These are phyloP conservation scores for Vicia villosa DNA, from an alignment of 306 rosid species.

Conservation along the genomic window DNA sequence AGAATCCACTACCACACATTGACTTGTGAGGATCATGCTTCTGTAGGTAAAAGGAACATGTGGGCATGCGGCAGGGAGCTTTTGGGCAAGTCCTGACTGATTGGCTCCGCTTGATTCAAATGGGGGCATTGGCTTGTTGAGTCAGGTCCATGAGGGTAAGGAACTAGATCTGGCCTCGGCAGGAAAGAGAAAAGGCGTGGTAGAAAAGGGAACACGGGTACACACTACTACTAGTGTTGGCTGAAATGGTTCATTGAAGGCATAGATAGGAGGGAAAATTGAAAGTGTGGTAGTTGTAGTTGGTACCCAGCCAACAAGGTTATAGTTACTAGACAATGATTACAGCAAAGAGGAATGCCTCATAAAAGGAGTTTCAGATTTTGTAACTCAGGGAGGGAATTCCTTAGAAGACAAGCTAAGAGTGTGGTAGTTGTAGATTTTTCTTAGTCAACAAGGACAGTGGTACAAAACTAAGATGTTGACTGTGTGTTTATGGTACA, in stretches of 20 bases:
- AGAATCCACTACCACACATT: conserved; percentile 11
- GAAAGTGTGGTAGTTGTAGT: conserved; percentile 18
- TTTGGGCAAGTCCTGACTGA: conserved; percentile 3
- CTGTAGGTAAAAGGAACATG: background rate
- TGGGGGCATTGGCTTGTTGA: conserved; percentile 2
- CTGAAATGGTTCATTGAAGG: conserved; percentile 2
- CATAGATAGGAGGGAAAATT: conserved; percentile 11
- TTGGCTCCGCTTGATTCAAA: background rate
- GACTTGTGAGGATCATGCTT: background rate
- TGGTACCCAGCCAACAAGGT: conserved; percentile 7
- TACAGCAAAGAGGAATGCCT: background rate
- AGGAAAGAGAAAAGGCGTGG: conserved; percentile 8
- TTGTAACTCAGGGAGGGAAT: background rate
- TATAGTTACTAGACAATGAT: background rate
- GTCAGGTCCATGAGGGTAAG: conserved; percentile 14
- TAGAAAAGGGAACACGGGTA: conserved; percentile 15
- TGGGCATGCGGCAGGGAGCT: background rate
- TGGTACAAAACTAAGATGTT: background rate
- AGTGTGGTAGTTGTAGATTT: conserved; percentile 10
- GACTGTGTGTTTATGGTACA: conserved; percentile 5
- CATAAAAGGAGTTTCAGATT: conserved; percentile 1
- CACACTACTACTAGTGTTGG: background rate
- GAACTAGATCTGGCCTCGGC: background rate
- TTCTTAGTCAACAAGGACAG: conserved; percentile 4
- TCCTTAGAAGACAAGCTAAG: conserved; percentile 9